Percentiles rank a stretch among this genome's conserved stretches.
These are phyloP conservation scores for Grosmannia serpens DNA, from an alignment of 2,329 filamentous ascomycete genomes.

Conservation along the genomic window DNA sequence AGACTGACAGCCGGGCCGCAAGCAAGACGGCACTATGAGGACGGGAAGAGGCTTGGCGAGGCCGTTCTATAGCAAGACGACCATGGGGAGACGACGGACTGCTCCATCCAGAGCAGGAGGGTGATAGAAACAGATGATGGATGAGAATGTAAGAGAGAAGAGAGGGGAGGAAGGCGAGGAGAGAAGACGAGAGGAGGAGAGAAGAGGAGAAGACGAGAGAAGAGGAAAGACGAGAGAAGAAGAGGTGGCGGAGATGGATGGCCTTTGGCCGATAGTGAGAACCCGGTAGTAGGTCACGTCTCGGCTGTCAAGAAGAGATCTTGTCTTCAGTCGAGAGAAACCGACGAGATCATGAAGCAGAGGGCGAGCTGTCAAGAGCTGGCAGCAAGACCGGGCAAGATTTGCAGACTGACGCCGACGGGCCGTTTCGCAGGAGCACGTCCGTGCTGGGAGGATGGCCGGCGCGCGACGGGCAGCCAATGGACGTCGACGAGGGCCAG, in stretches of 20 bases:
- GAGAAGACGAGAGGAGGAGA: neutral
- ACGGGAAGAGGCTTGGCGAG: neutral
- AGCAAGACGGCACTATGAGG: neutral
- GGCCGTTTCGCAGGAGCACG: neutral
- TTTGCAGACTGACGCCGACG: neutral
- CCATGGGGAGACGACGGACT: neutral
- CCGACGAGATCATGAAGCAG: neutral
- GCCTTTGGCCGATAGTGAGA: no score
- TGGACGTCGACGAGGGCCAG: neutral
- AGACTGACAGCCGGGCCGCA: neutral
- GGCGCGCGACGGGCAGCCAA: neutral
- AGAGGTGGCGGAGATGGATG: no score
- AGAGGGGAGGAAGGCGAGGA: neutral
- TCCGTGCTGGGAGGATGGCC: neutral
- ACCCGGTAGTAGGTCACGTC: no score
- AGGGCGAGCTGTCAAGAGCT: neutral
- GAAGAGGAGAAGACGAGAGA: neutral
- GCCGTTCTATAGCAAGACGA: neutral
- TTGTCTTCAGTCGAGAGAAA: neutral
- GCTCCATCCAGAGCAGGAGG: constrained; percentile 5
- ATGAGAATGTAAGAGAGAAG: neutral
- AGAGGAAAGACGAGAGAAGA: neutral
- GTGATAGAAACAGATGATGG: neutral
- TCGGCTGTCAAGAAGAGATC: neutral
- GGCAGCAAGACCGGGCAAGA: neutral